Percentiles rank a stretch among this genome's conserved stretches.
Conservation (phyloP, 2,329 filamentous ascomycete species). For the Ophiostoma novo-ulmi region DNA sequence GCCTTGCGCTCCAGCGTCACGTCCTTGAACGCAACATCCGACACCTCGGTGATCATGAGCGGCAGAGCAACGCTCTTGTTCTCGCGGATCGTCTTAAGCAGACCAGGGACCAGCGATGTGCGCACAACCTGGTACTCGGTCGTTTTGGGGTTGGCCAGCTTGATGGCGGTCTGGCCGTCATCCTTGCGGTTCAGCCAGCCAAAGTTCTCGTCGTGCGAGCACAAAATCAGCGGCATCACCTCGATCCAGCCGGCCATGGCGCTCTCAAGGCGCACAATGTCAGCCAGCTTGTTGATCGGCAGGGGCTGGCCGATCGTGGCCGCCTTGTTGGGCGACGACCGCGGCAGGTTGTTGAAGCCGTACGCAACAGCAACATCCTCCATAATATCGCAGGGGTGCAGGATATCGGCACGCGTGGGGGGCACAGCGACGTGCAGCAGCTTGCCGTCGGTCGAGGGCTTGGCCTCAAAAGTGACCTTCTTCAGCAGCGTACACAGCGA, state of each 20-base stretch:
- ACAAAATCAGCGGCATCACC: constrained; percentile 92
- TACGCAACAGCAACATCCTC: constrained; percentile 96
- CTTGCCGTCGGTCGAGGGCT: constrained; percentile 64
- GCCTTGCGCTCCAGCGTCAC: constrained; percentile 66
- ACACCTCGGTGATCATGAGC: constrained; percentile 87
- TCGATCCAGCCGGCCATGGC: constrained; percentile 96
- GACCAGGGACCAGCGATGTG: constrained; percentile 76
- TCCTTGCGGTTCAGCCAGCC: constrained; percentile 87
- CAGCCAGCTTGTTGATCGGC: constrained; percentile 86
- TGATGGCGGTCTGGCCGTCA: constrained; percentile 75
- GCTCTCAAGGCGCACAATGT: constrained; percentile 82
- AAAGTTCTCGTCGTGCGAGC: constrained; percentile 98
- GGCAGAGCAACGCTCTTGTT: constrained; percentile 86
- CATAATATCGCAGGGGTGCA: constrained; percentile 98
- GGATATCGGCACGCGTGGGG: constrained; percentile 84
- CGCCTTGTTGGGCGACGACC: constrained; percentile 78
- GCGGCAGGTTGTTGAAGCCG: constrained; percentile 92
- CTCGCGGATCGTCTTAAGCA: constrained; percentile 89
- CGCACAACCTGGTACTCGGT: constrained; percentile 89
- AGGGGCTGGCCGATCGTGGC: constrained; percentile 82
- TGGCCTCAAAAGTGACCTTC: constrained; percentile 84
- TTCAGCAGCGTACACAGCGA: constrained; percentile 73
- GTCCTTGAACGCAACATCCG: constrained; percentile 91
- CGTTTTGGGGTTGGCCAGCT: constrained; percentile 88
- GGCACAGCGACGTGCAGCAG: constrained; percentile 79